Conservation (phyloP, 257 asterid species). For the Fraxinus quadrangulata region DNA sequence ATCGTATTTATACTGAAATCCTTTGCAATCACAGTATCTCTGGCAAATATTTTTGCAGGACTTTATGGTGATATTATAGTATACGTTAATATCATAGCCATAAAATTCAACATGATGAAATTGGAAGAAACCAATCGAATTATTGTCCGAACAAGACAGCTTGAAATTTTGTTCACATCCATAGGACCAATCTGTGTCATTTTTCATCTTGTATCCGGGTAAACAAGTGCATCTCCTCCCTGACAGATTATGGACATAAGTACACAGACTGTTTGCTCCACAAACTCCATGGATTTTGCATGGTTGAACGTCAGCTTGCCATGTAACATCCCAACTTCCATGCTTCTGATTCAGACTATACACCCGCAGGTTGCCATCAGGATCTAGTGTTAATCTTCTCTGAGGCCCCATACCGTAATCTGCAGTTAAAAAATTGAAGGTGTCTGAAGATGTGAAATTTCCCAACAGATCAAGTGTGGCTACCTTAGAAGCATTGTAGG, state of each 20-base stretch:
- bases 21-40: constrained; percentile 36
- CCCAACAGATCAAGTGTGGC: constrained; percentile 23
- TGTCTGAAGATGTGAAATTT: constrained; percentile 20
- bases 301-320: constrained; percentile 31
- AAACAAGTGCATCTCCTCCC: constrained; percentile 41
- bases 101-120: constrained; percentile 36
- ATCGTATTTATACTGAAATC: constrained; percentile 35
- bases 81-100: constrained; percentile 37
- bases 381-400: constrained; percentile 22
- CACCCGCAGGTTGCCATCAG: constrained; percentile 40
- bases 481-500: constrained; percentile 14
- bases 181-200: constrained; percentile 35
- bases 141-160: constrained; percentile 17
- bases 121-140: constrained; percentile 16
- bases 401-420: constrained; percentile 23
- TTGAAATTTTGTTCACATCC: constrained; percentile 44
- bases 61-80: constrained; percentile 22
- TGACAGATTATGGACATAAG: not conserved
- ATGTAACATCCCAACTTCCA: constrained; percentile 37
- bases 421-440: not conserved
- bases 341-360: constrained; percentile 29
- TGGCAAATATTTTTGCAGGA: constrained; percentile 32
- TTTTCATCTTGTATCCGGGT: constrained; percentile 40
- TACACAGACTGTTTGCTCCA: constrained; percentile 41
- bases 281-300: constrained; percentile 45